Evolutionary conservation across 495 filamentous ascomycete species (phyloP).

Genomic region (Penicillium paxilli): DNA sequence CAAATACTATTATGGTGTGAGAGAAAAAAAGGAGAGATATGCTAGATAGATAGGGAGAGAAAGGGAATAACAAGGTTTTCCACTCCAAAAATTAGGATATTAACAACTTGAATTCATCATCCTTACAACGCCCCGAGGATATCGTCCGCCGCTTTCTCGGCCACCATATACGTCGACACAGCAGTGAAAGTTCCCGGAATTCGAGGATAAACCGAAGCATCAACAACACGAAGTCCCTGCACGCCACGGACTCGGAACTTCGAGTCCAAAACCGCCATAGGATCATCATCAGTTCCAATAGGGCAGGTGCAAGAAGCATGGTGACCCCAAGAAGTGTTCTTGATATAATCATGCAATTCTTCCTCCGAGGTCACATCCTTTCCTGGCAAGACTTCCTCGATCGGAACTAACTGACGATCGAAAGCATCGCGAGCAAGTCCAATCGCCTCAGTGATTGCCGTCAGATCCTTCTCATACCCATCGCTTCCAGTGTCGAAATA

Average conservation of each 20-base stretch:
- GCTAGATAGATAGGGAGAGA: too few relatives aligned
- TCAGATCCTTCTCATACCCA: slow-evolving; percentile 40
- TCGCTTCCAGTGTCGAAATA: slow-evolving; percentile 50
- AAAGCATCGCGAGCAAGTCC: slow-evolving; percentile 42
- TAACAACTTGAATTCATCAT: too few relatives aligned
- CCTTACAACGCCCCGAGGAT: slow-evolving; percentile 3
- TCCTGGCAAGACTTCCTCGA: slow-evolving; percentile 50
- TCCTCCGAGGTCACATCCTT: slow-evolving; percentile 34
- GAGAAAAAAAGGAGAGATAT: too few relatives aligned
- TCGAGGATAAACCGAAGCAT: slow-evolving; percentile 59
- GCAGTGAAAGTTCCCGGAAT: slow-evolving; percentile 61
- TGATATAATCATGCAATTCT: slow-evolving; percentile 49
- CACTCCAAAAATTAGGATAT: too few relatives aligned
- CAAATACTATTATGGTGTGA: too few relatives aligned
- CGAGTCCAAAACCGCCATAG: slow-evolving; percentile 59
- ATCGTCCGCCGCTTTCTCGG: slow-evolving; percentile 60
- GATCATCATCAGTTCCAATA: slow-evolving; percentile 56
- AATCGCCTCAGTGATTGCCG: slow-evolving; percentile 51
- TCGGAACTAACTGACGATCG: slow-evolving; percentile 19
- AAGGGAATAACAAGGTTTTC: too few relatives aligned
- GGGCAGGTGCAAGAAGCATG: slow-evolving; percentile 60
- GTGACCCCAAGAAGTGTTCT: slow-evolving; percentile 57
- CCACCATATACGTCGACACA: slow-evolving; percentile 60
- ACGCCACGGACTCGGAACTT: slow-evolving; percentile 58
- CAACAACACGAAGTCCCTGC: slow-evolving; percentile 57